Conservation (phyloP, 345 rosid genomes). For the Populus alba region DNA sequence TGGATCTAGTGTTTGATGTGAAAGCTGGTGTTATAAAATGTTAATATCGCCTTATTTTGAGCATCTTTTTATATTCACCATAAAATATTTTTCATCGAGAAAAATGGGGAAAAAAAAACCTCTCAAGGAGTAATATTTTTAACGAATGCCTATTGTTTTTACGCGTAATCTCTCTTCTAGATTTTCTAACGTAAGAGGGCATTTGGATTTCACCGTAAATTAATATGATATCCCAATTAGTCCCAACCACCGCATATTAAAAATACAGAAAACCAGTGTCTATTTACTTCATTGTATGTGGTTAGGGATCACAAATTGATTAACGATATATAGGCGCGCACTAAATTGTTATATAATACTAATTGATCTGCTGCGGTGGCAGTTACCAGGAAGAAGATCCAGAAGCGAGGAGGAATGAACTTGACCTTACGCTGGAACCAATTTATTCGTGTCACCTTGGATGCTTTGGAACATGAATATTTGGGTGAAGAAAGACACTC, state of each 20-base stretch:
- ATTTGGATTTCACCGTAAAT: neutral
- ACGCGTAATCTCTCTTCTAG: neutral
- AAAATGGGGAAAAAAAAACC: too few species aligned
- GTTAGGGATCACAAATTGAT: neutral
- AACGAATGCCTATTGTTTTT: too few species aligned
- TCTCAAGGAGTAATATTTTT: too few species aligned
- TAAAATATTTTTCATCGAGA: too few species aligned
- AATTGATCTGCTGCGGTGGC: constrained; percentile 40
- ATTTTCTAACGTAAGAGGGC: neutral
- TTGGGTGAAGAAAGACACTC: neutral
- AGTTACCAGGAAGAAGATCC: constrained; percentile 53
- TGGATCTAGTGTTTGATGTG: too few species aligned
- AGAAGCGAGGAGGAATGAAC: constrained; percentile 62
- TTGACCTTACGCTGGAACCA: constrained; percentile 64
- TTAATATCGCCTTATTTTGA: too few species aligned
- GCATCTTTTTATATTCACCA: too few species aligned
- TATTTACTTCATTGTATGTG: neutral
- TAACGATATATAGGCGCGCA: neutral
- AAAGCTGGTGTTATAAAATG: too few species aligned
- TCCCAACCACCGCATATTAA: neutral
- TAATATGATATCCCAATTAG: neutral
- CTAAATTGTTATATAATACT: neutral
- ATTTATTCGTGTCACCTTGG: constrained; percentile 54
- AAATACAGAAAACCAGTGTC: neutral
- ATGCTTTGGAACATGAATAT: constrained; percentile 46